Evolutionary conservation across 2,329 filamentous ascomycete genomes (phyloP).

Genomic region (Hymenoscyphus fructigenus): DNA sequence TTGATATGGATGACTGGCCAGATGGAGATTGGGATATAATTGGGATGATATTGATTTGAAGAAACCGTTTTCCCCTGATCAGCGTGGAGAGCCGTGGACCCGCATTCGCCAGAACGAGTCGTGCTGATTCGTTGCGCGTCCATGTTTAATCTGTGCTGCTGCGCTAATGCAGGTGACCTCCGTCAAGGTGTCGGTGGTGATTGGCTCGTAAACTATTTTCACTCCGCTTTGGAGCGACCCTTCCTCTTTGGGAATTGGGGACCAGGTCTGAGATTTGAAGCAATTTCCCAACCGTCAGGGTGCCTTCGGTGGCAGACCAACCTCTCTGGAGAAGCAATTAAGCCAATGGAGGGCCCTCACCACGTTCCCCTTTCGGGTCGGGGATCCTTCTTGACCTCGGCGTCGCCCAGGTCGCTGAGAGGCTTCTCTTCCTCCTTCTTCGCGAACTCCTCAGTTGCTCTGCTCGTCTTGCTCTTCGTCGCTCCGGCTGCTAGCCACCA

Average conservation of each 20-base stretch:
- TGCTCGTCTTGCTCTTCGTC: conserved; percentile 9
- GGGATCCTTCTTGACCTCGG: not conserved
- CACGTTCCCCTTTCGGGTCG: not conserved
- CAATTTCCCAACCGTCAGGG: not conserved
- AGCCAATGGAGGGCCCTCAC: not conserved
- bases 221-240: not conserved
- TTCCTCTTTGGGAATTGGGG: not conserved
- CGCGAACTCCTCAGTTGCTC: not conserved
- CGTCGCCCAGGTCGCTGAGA: not conserved
- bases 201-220: not conserved
- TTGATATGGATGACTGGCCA: not conserved
- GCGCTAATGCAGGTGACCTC: not conserved
- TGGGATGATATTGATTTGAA: not conserved
- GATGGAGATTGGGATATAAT: not conserved
- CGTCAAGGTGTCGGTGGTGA: not conserved
- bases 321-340: not conserved
- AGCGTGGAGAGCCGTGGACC: not conserved
- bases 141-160: not conserved
- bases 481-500: conserved; percentile 11
- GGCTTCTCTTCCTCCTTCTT: conserved; percentile 7
- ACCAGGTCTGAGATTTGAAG: not conserved
- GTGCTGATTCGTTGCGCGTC: not conserved
- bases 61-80: not conserved
- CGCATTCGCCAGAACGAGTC: not conserved
- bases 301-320: not conserved